Base-by-base conservation (phyloP, 2,329 filamentous ascomycete species). In the Colletotrichum liaoningense region DNA sequence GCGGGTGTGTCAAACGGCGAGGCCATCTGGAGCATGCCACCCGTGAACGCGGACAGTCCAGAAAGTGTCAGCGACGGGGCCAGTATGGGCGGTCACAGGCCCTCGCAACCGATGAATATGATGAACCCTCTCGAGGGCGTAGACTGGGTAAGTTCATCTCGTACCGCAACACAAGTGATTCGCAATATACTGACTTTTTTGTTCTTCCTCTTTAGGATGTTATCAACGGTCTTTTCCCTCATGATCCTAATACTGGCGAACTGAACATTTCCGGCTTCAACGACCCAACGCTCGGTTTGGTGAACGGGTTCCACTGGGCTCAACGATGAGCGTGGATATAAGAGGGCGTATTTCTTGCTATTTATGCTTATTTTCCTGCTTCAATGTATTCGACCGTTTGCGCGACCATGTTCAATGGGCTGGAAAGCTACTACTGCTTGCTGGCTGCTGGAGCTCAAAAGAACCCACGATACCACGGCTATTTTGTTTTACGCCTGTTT, bases 141-240 rank as follows among this genome's bases (percentile, higher is more conserved):
- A 75, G 91, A 93, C 76, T 93, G 91, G 91, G 91, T 92, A 81
- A 83, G 89, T 85, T 26, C 52, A 12, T 30, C 24, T 63, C 24
- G 55, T 11, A 8, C 14, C 28, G 42, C 55, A 30, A 46, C 49
- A 19, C 65, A 14, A 46, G 56, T 38, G 72, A 35, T 22, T 11
- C 7, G 42, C 42, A 49, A 49, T 22, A 38, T 33, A 54, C 67
- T 69, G 54, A 69, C 42, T 5, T 54, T 22, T 19, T n/a, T 14
- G 38, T 2, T 19, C 35, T 35, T 12, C 14, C 38, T 35, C 11
- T 35, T 5, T 42, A 84, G 82, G 82, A 84, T 28, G 78, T 80
- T 26, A 80, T 84, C 75, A 82, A 81, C 69, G 73, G 78, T 8
- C 78, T 84, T 3, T 85, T 84, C 75, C 82, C 80, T 9, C 79